Evolutionary conservation across 192 early-diverging fungal genomes (phyloP), one percentile per base, ranked within the genome.

Genomic region (Backusella parvicylindrica): DNA sequence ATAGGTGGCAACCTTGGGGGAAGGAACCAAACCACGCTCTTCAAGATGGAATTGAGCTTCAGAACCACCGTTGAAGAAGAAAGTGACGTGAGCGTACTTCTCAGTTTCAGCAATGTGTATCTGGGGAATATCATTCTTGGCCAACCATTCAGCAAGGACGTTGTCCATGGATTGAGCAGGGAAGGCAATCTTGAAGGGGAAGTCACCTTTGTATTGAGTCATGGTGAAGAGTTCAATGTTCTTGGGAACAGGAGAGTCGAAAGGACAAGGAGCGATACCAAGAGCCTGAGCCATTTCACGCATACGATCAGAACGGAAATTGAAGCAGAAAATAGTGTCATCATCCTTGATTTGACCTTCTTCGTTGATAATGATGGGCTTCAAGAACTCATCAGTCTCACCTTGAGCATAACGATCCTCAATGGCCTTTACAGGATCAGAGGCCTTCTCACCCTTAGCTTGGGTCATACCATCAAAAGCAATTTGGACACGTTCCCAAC

Each of bases 11-110:
- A 99, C 98, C 81, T 92, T 94, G 26, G 98, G 98, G 30, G 93
- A 95, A 35, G 92, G 77, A 74, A 99, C 89, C 84, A 99, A 79
- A 70, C 91, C 92, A 50, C 98, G 94, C 71, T 96, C 89, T 86
- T 99, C 98, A 50, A 83, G 81, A 47, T 82, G 64, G 84, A 96
- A 99, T 82, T 97, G 95, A 33, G 92, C 91, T 83, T 99, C 97
- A 23, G 91, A 88, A 32, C 98, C 98, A 74, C 98, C 98, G 85
- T 99, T 99, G 87, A 99, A 99, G 91, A 99, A 99, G 90, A 99
- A 99, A 63, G 98, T 99, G 33, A 99, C 98, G 81, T 99, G 98
- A 31, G 98, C 97, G 85, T 97, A 99, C 87, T 99, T 99, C 79
- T 99, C 98, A 3, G 98, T 99, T 86, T 99, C 98, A 60, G 98